A percentile compares a stretch with the other conserved stretches of the same genome.
Evolutionary conservation across 768 basidiomycete genomes (phyloP).

Genomic region (Russula lepida): DNA sequence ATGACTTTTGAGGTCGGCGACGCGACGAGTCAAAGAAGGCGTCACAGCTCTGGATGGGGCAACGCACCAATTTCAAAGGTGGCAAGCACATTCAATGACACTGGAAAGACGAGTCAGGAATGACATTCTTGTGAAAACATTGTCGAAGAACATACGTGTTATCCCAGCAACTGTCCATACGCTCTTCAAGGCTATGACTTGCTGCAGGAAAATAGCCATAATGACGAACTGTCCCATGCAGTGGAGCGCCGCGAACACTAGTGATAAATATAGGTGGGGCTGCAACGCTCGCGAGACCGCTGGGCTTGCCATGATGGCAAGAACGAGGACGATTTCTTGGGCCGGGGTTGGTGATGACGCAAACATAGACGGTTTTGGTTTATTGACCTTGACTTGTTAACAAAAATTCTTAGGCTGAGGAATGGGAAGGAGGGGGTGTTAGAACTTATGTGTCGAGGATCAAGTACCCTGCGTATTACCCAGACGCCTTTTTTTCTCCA

Average conservation of each 20-base stretch:
- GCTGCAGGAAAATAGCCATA: background rate
- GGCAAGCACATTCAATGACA: background rate
- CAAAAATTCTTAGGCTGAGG: too few species aligned
- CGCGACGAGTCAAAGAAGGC: too few species aligned
- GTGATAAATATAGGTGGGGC: background rate
- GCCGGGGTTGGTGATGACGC: too few species aligned
- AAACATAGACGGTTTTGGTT: too few species aligned
- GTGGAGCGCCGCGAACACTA: background rate
- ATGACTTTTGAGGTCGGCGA: too few species aligned
- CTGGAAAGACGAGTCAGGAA: too few species aligned
- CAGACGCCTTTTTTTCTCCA: too few species aligned
- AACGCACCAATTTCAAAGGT: background rate
- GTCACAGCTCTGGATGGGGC: background rate
- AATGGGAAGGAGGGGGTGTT: too few species aligned
- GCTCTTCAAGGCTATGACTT: background rate
- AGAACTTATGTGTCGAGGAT: too few species aligned
- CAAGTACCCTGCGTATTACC: too few species aligned
- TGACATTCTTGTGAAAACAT: background rate
- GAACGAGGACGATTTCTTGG: too few species aligned
- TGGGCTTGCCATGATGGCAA: background rate
- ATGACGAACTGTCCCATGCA: background rate
- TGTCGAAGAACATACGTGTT: background rate
- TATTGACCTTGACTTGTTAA: too few species aligned
- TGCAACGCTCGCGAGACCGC: background rate
- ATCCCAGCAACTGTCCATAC: background rate